Percentiles rank a stretch among this genome's conserved stretches.
These are phyloP conservation scores for Periconia sp. DNA, from an alignment of 2,329 filamentous ascomycete species.

Conservation along the genomic window DNA sequence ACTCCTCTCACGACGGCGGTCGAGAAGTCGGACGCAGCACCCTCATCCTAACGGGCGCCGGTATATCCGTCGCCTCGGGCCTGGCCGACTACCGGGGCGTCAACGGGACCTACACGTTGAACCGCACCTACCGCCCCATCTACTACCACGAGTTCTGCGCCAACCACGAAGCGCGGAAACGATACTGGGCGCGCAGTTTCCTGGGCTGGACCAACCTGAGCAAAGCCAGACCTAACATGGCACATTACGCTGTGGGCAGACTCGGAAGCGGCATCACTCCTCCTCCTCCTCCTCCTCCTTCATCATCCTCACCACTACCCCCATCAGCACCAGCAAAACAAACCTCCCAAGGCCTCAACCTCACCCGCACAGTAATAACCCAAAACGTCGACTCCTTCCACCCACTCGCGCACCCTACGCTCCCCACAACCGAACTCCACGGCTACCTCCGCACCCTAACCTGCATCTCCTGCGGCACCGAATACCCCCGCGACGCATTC, in stretches of 20 bases:
- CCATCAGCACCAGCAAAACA: background rate
- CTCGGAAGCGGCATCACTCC: constrained; percentile 61
- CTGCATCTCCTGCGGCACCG: constrained; percentile 75
- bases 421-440: constrained; percentile 83
- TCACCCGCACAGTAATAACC: constrained; percentile 1
- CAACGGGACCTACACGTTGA: constrained; percentile 89
- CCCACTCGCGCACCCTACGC: constrained; percentile 68
- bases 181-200: constrained; percentile 96
- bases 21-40: constrained; percentile 54
- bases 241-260: constrained; percentile 75
- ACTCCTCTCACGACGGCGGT: background rate
- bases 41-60: constrained; percentile 76
- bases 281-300: no score
- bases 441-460: constrained; percentile 82
- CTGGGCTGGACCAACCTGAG: constrained; percentile 85
- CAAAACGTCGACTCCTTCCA: constrained; percentile 92
- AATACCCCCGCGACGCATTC: constrained; percentile 72
- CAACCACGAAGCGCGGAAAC: constrained; percentile 80
- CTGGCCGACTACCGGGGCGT: constrained; percentile 89
- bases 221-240: constrained; percentile 75
- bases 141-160: constrained; percentile 88
- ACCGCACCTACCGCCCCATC: constrained; percentile 86
- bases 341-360: background rate
- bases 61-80: constrained; percentile 89
- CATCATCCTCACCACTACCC: background rate